phyloP scores from a whole-genome alignment of 257 asterid species.

The Phtheirospermum japonicum region DNA sequence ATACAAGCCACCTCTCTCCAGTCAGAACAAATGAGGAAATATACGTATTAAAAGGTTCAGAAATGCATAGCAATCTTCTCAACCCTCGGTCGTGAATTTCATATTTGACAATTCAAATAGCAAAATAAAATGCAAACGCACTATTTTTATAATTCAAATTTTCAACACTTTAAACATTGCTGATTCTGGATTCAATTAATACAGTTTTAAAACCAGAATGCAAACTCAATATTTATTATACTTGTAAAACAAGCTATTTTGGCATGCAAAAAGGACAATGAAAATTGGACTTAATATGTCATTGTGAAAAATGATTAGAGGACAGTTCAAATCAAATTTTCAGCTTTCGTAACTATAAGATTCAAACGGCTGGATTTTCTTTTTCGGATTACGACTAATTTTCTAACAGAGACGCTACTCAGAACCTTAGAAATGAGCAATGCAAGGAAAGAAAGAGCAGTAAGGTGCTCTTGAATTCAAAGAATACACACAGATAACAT shows the following conservation, averaged over 20 bases:
- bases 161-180: not conserved
- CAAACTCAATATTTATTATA: not conserved
- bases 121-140: not conserved
- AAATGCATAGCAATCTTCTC: slow-evolving; percentile 7
- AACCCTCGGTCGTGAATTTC: not conserved
- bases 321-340: slow-evolving; percentile 3
- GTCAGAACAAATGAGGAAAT: not conserved
- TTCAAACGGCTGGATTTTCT: not conserved
- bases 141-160: not conserved
- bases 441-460: not conserved
- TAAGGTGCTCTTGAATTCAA: not conserved
- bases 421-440: not conserved
- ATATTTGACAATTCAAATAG: not conserved
- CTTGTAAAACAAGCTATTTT: slow-evolving; percentile 1
- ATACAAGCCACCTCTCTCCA: slow-evolving; percentile 23
- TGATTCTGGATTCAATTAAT: not conserved
- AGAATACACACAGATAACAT: not conserved
- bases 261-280: not conserved
- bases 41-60: not conserved
- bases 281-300: not conserved
- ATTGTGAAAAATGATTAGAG: not conserved
- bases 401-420: not conserved
- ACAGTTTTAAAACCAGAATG: not conserved
- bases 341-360: slow-evolving; percentile 5
- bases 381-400: not conserved